A percentile compares a stretch with the other conserved stretches of the same genome.
phyloP scores from a whole-genome alignment of 495 filamentous ascomycete genomes.

The Tuber indicum region DNA sequence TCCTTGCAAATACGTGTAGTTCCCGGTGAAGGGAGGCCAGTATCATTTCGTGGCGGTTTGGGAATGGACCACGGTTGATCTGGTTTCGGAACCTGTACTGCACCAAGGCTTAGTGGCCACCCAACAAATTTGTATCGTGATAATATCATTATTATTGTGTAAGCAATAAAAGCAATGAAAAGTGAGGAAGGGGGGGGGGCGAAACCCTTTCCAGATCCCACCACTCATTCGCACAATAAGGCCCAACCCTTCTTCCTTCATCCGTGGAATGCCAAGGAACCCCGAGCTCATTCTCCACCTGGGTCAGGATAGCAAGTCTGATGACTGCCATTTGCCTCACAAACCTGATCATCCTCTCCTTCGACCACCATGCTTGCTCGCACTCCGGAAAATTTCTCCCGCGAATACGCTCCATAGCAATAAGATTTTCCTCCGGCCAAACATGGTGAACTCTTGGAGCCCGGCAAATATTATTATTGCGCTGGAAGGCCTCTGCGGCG shows the following conservation, averaged over 20 bases:
- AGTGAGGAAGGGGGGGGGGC: too few relatives aligned
- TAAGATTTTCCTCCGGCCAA: background rate
- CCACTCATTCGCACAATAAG: background rate
- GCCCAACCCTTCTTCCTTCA: background rate
- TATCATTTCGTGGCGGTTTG: too few relatives aligned
- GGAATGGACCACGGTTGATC: too few relatives aligned
- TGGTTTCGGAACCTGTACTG: too few relatives aligned
- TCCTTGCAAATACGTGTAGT: too few relatives aligned
- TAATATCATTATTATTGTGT: too few relatives aligned
- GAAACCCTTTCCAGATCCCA: background rate
- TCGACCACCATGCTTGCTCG: background rate
- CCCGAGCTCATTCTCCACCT: background rate
- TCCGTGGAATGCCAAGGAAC: background rate
- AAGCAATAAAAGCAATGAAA: too few relatives aligned
- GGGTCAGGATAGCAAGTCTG: background rate
- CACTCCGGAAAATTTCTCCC: background rate
- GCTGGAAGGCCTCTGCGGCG: background rate
- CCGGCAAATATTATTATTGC: background rate
- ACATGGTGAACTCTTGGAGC: background rate
- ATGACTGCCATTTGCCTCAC: background rate
- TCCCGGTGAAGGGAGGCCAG: too few relatives aligned
- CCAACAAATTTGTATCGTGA: too few relatives aligned
- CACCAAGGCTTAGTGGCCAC: too few relatives aligned
- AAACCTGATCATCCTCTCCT: background rate
- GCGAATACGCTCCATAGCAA: background rate